These are phyloP conservation scores for Stachybotrys chlorohalonatus DNA, from an alignment of 2,329 filamentous ascomycete species.

Conservation along the genomic window DNA sequence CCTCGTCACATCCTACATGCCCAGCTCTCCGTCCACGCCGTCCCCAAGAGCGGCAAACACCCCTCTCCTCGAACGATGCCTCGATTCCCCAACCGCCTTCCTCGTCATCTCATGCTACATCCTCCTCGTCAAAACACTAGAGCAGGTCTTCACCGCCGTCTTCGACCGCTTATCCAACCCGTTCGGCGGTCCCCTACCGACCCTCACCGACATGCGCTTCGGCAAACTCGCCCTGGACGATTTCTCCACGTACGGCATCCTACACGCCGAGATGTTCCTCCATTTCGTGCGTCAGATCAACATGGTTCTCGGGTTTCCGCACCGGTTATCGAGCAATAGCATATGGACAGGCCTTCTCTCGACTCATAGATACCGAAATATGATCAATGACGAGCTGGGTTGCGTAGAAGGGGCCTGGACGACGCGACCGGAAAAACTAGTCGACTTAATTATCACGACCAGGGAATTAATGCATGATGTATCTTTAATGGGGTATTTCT, in stretches of 20 bases:
- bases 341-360: constrained; percentile 15
- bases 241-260: constrained; percentile 14
- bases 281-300: constrained; percentile 16
- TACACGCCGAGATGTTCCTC: constrained; percentile 16
- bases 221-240: constrained; percentile 14
- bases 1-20: too few relatives aligned
- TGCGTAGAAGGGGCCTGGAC: constrained; percentile 12
- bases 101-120: constrained; percentile 19
- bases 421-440: constrained; percentile 8
- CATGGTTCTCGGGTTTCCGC: constrained; percentile 15
- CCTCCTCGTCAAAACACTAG: constrained; percentile 15
- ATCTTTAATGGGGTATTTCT: constrained; percentile 11
- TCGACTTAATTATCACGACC: constrained; percentile 9
- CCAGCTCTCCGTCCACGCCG: too few relatives aligned
- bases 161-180: constrained; percentile 8
- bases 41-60: background rate
- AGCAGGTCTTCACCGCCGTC: constrained; percentile 11
- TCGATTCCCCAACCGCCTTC: constrained; percentile 16
- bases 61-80: background rate
- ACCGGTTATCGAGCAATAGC: constrained; percentile 10
- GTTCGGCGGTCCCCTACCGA: constrained; percentile 4
- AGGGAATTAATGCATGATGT: constrained; percentile 13
- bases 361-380: constrained; percentile 8
- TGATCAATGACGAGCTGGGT: constrained; percentile 17
- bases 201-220: constrained; percentile 9